Evolutionary conservation across 441 rosid genomes (phyloP), one percentile per base, ranked within the genome.

Genomic region (Eruca vesicaria): DNA sequence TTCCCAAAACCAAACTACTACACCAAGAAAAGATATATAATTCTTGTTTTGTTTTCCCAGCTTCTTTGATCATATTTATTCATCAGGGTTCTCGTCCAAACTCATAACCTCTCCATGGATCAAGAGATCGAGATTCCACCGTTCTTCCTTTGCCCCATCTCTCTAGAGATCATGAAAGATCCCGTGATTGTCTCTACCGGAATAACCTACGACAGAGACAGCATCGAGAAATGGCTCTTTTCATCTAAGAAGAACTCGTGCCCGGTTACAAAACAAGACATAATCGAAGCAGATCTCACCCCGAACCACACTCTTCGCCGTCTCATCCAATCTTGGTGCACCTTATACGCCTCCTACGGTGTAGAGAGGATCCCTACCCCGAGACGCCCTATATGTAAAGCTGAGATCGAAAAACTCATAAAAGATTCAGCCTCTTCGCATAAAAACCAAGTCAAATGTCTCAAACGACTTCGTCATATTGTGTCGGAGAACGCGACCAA

Each of bases 291-390:
- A 33, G 93, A 90, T 14, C 82, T 94, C 11, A 94, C 94, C 0
- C 98, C 97, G 9, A 94, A 94, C 82, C 87, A 86, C 68, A 92
- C 94, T 32, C 88, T 92, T 43, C 87, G 90, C 20, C 85, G 94
- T 7, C 69, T 95, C 63, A 86, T 95, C 59, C 99, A 92, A 71
- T 86, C 93, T 6, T 92, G 98, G 97, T 95, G 98, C 80, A 89
- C 86, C 7, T 87, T 90, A 68, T 88, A 94, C 56, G 93, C 91
- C 26, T 86, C 94, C 0, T 53, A 86, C 21, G 94, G 98, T 10
- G 19, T 90, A 15, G 89, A 92, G 71, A 84, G 90, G 32, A 88
- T 95, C 69, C 92, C 94, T 1, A 90, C 96, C 9, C 98, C 99
- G 0, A 89, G 85, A 75, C 89, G 90, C 20, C 87, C 87, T 0